Percentiles rank a stretch among this genome's conserved stretches.
These are phyloP conservation scores for Leavenworthia alabamica DNA, from an alignment of 345 rosid genomes.

Conservation along the genomic window DNA sequence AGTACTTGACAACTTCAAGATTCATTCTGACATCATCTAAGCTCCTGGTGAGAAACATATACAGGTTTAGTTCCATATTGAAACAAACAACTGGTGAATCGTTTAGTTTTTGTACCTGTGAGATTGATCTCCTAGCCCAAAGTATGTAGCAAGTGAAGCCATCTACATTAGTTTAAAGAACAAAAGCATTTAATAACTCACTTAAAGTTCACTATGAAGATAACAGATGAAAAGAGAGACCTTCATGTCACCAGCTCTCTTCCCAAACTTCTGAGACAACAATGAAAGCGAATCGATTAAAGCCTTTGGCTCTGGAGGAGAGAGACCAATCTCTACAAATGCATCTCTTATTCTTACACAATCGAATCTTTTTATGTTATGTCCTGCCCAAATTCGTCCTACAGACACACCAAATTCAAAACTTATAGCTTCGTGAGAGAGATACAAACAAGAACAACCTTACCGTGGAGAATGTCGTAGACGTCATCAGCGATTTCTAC, in stretches of 20 bases:
- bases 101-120: slow-evolving; percentile 47
- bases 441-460: not conserved
- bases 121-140: slow-evolving; percentile 64
- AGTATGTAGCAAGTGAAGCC: slow-evolving; percentile 83
- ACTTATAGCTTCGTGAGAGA: not conserved
- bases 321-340: slow-evolving; percentile 46
- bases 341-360: slow-evolving; percentile 73
- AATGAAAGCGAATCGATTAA: slow-evolving; percentile 62
- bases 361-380: slow-evolving; percentile 76
- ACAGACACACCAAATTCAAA: slow-evolving; percentile 10
- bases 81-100: not conserved
- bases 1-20: slow-evolving; percentile 76
- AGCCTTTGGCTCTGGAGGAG: slow-evolving; percentile 71
- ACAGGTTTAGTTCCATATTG: not conserved
- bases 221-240: slow-evolving; percentile 26
- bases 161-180: slow-evolving; percentile 38
- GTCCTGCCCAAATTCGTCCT: slow-evolving; percentile 98
- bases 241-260: slow-evolving; percentile 95
- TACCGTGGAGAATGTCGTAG: slow-evolving; percentile 69
- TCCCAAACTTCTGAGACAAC: slow-evolving; percentile 74
- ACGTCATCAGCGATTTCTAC: slow-evolving; percentile 56
- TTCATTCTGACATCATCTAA: slow-evolving; percentile 87
- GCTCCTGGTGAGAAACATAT: slow-evolving; percentile 52
- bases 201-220: no score
- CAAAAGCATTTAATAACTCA: no score